These are phyloP conservation scores for Pittosporum tobira DNA, from an alignment of 129 eudicot species.

Conservation along the genomic window DNA sequence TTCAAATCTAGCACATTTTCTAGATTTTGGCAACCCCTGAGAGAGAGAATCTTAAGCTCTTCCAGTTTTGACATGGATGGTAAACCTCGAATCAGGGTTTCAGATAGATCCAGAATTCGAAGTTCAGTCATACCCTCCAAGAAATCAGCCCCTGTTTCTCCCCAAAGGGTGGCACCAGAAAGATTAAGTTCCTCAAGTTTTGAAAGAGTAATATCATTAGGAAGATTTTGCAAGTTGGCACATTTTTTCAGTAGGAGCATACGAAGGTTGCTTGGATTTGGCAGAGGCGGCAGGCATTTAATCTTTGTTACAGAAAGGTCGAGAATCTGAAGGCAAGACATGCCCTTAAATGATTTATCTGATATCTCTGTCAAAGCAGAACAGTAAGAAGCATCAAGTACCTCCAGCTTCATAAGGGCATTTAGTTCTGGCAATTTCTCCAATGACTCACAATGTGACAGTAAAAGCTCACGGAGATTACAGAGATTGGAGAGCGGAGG, in stretches of 20 bases:
- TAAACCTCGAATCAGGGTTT: constrained; percentile 8
- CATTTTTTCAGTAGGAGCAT: constrained; percentile 22
- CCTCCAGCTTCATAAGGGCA: constrained; percentile 26
- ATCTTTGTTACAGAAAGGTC: constrained; percentile 28
- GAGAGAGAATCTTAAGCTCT: constrained; percentile 8
- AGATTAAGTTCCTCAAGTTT: constrained; percentile 31
- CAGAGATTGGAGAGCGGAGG: constrained; percentile 30
- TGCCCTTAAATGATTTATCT: constrained; percentile 19
- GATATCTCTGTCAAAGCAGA: constrained; percentile 15
- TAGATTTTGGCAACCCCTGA: constrained; percentile 16
- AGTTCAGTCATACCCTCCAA: constrained; percentile 18
- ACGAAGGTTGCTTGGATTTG: constrained; percentile 9
- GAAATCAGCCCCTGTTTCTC: constrained; percentile 4
- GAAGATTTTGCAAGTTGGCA: constrained; percentile 13
- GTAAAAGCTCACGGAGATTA: constrained; percentile 29
- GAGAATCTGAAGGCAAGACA: constrained; percentile 18
- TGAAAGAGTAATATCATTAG: not conserved
- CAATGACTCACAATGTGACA: constrained; percentile 27
- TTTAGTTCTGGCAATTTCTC: constrained; percentile 17
- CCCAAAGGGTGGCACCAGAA: constrained; percentile 14
- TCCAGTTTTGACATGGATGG: constrained; percentile 19
- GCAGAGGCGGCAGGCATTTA: constrained; percentile 14
- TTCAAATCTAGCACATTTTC: constrained; percentile 9
- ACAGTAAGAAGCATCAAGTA: constrained; percentile 38
- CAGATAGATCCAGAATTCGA: constrained; percentile 21